Evolutionary conservation across 1,139 yeast genomes (phyloP).

Genomic region (Saccharomycopsis crataegensis): DNA sequence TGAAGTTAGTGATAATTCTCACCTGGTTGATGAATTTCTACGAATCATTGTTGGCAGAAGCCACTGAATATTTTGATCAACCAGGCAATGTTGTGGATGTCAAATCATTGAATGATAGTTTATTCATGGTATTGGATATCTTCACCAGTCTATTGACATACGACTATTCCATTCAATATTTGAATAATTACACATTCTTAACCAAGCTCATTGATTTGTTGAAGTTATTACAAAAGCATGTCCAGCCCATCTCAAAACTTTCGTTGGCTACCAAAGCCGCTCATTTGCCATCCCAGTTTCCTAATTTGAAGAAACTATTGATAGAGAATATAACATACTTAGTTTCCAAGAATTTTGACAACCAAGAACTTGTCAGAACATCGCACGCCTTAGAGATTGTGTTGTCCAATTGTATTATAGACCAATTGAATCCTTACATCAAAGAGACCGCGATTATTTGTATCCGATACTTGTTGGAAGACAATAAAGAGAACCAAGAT

Average conservation of each 20-base stretch:
- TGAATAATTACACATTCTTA: slow-evolving; percentile 44
- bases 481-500: slow-evolving; percentile 61
- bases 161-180: slow-evolving; percentile 44
- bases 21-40: slow-evolving; percentile 42
- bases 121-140: slow-evolving; percentile 39
- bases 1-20: slow-evolving; percentile 42
- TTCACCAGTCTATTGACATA: slow-evolving; percentile 41
- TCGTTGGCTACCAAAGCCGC: slow-evolving; percentile 26
- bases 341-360: slow-evolving; percentile 40
- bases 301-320: slow-evolving; percentile 51
- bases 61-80: slow-evolving; percentile 13
- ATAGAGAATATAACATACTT: slow-evolving; percentile 56
- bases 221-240: slow-evolving; percentile 41
- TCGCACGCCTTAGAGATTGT: slow-evolving; percentile 64
- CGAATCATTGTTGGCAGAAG: slow-evolving; percentile 20
- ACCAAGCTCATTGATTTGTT: slow-evolving; percentile 39
- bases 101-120: slow-evolving; percentile 23
- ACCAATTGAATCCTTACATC: slow-evolving; percentile 80
- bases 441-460: slow-evolving; percentile 82
- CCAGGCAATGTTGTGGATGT: neutral
- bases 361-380: slow-evolving; percentile 63
- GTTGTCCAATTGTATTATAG: slow-evolving; percentile 77
- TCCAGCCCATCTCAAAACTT: slow-evolving; percentile 30
- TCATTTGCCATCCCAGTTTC: slow-evolving; percentile 38
- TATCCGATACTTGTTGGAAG: slow-evolving; percentile 55